phyloP scores from a whole-genome alignment of 75 land plant species.

The Ceratopteris richardii region DNA sequence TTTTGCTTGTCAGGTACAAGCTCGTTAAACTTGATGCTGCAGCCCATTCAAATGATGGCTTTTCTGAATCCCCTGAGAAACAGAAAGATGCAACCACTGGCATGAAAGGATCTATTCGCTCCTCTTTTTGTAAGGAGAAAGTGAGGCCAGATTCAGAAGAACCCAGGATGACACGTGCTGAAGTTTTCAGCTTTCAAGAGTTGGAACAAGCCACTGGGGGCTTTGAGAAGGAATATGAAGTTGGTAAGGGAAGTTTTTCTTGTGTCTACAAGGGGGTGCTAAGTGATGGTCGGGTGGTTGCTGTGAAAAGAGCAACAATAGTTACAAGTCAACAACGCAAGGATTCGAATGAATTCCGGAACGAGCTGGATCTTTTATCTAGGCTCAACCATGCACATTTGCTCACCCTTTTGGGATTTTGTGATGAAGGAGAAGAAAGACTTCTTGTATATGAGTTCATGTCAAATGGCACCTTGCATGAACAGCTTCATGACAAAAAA shows the following conservation, averaged over 20 bases:
- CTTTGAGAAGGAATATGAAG: constrained; percentile 51
- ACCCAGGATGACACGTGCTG: constrained; percentile 52
- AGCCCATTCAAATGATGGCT: background rate
- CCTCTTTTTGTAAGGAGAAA: constrained; percentile 26
- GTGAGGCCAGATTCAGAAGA: constrained; percentile 49
- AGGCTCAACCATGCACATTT: constrained; percentile 84
- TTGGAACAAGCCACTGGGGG: constrained; percentile 60
- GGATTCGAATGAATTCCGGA: constrained; percentile 64
- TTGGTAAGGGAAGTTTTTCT: constrained; percentile 80
- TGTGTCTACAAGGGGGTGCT: constrained; percentile 72
- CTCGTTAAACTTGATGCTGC: constrained; percentile 8
- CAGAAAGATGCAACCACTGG: constrained; percentile 14
- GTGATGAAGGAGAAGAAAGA: constrained; percentile 74
- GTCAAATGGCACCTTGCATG: constrained; percentile 75
- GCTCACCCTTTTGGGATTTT: constrained; percentile 77
- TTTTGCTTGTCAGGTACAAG: constrained; percentile 54
- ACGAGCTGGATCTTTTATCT: constrained; percentile 70
- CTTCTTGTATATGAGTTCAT: constrained; percentile 88
- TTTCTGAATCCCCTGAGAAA: background rate
- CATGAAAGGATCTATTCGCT: constrained; percentile 5
- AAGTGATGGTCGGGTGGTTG: constrained; percentile 63
- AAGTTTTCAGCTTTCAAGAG: constrained; percentile 57
- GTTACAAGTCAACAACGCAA: constrained; percentile 24
- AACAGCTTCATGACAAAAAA: constrained; percentile 57
- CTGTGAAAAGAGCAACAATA: constrained; percentile 67